Percentiles rank a stretch among this genome's conserved stretches.
These are phyloP conservation scores for Physcomitrellopsis africana DNA, from an alignment of 225 moss, liverwort and hornwort species.

Conservation along the genomic window DNA sequence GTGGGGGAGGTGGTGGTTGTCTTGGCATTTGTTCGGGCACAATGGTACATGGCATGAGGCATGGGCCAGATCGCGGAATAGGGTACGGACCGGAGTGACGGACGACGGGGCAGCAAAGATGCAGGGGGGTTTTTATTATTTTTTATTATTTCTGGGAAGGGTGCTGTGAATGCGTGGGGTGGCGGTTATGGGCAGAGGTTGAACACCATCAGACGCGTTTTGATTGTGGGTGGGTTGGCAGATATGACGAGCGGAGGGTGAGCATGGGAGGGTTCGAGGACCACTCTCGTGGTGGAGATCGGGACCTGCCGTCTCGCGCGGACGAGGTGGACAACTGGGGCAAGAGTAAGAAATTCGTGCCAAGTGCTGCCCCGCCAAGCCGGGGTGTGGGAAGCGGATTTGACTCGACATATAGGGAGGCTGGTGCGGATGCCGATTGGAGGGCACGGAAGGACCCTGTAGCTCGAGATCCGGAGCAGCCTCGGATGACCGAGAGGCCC, in stretches of 20 bases:
- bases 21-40: too few relatives aligned
- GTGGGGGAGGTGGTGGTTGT: too few relatives aligned
- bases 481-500: conserved; percentile 52
- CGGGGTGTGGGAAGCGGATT: conserved; percentile 47
- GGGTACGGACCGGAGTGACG: too few relatives aligned
- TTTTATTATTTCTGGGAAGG: neutral
- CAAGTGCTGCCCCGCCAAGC: conserved; percentile 42
- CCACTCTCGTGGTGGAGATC: conserved; percentile 14
- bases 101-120: too few relatives aligned
- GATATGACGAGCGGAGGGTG: conserved; percentile 43
- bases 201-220: neutral
- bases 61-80: too few relatives aligned
- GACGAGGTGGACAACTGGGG: conserved; percentile 48
- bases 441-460: conserved; percentile 54
- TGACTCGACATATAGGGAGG: conserved; percentile 55
- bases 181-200: neutral
- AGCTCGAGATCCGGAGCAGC: conserved; percentile 38
- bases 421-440: conserved; percentile 60
- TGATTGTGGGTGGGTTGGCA: neutral
- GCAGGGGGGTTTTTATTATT: too few relatives aligned
- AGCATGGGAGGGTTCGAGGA: conserved; percentile 42
- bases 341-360: conserved; percentile 61
- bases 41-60: too few relatives aligned
- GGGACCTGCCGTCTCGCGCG: conserved; percentile 37
- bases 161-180: neutral